phyloP scores from a whole-genome alignment of 768 basidiomycete genomes.

The Tricholoma flavovirens region DNA sequence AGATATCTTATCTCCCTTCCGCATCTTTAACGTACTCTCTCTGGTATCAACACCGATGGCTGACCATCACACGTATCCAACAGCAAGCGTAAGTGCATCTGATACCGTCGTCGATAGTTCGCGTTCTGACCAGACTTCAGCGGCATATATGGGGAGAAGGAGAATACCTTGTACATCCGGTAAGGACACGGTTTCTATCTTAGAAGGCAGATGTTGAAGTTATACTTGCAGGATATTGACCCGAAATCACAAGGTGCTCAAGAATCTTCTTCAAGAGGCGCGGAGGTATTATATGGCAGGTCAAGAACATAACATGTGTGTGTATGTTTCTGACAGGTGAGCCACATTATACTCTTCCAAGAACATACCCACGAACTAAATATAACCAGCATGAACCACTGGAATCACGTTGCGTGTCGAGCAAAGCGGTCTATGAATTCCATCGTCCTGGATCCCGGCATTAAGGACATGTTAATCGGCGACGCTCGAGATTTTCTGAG shows the following conservation, averaged over 20 bases:
- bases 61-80: slow-evolving; percentile 17
- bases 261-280: slow-evolving; percentile 39
- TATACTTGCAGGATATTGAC: slow-evolving; percentile 33
- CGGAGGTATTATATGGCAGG: slow-evolving; percentile 31
- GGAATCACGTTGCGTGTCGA: slow-evolving; percentile 46
- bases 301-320: slow-evolving; percentile 33
- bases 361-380: not conserved
- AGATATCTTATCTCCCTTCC: slow-evolving; percentile 28
- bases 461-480: slow-evolving; percentile 49
- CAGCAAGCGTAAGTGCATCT: slow-evolving; percentile 3
- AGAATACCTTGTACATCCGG: slow-evolving; percentile 15
- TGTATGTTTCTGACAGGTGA: slow-evolving; percentile 38
- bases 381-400: slow-evolving; percentile 25
- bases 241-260: slow-evolving; percentile 31
- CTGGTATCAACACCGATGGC: slow-evolving; percentile 29
- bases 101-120: not conserved
- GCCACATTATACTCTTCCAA: not conserved
- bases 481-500: slow-evolving; percentile 58
- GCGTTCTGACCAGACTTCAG: not conserved
- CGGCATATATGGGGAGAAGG: slow-evolving; percentile 9
- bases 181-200: not conserved
- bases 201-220: not conserved
- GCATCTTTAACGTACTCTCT: slow-evolving; percentile 27
- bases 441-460: slow-evolving; percentile 54
- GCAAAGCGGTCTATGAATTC: slow-evolving; percentile 51